A percentile compares a stretch with the other conserved stretches of the same genome.
Conservation (phyloP, 2,329 filamentous ascomycete species). For the Beauveria scarabaeidicola region DNA sequence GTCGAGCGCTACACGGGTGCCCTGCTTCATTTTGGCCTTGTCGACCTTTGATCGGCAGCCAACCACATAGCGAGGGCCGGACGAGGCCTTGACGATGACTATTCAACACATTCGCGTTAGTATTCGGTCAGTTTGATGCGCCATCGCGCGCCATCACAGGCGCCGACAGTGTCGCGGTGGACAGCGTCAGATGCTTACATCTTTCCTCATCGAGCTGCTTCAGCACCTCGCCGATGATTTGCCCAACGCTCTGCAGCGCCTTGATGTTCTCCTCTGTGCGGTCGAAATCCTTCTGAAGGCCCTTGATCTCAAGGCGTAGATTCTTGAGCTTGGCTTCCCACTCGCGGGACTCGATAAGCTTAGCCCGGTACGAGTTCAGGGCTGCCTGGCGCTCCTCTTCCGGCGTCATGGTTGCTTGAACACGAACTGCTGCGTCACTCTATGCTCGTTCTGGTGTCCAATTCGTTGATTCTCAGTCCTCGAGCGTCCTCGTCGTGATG, state of each 20-base stretch:
- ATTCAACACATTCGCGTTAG: constrained; percentile 6
- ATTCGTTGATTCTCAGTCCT: not conserved
- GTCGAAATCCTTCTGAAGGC: constrained; percentile 88
- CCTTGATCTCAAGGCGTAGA: constrained; percentile 91
- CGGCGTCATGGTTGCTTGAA: constrained; percentile 35
- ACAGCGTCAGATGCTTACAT: constrained; percentile 54
- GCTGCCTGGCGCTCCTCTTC: constrained; percentile 58
- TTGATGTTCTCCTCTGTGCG: constrained; percentile 99
- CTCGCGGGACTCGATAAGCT: constrained; percentile 89
- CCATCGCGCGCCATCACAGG: not conserved
- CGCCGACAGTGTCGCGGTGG: not conserved
- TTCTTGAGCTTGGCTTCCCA: constrained; percentile 98
- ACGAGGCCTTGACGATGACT: constrained; percentile 99
- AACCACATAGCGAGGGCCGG: constrained; percentile 93
- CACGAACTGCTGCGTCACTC: constrained; percentile 2
- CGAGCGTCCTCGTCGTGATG: not conserved
- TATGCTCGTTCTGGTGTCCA: not conserved
- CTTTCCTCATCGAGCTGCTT: constrained; percentile 98
- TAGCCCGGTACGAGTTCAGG: constrained; percentile 68
- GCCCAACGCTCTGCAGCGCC: constrained; percentile 94
- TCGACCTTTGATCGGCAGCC: constrained; percentile 98
- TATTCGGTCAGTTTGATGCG: constrained; percentile 15
- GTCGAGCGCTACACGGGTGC: constrained; percentile 91
- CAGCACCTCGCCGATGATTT: constrained; percentile 97
- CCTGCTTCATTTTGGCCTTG: constrained; percentile 94